These are phyloP conservation scores for Venturia carpophila DNA, from an alignment of 2,329 filamentous ascomycete genomes.

Conservation along the genomic window DNA sequence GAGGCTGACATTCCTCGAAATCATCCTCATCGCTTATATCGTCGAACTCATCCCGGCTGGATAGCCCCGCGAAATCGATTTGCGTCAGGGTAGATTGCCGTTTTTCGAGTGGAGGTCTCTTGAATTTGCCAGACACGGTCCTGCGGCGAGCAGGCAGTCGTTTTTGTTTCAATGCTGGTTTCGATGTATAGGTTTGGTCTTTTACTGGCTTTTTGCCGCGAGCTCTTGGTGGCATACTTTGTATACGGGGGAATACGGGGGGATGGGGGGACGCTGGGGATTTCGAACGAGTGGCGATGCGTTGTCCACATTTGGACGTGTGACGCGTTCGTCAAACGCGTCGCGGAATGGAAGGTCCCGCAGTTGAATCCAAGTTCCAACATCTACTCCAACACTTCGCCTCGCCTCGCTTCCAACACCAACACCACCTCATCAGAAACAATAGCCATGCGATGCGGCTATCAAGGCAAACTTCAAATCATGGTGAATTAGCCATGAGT, in stretches of 20 bases:
- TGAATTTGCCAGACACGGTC: not conserved
- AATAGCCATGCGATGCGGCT: not conserved
- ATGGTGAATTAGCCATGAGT: not conserved
- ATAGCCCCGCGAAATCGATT: not conserved
- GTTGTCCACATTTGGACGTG: not conserved
- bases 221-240: constrained; percentile 11
- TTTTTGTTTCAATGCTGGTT: not conserved
- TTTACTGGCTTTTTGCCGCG: not conserved
- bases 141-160: not conserved
- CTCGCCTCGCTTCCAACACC: not conserved
- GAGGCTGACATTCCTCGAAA: not conserved
- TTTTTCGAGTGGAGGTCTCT: not conserved
- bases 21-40: not conserved
- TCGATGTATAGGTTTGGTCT: constrained; percentile 10
- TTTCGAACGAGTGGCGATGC: not conserved
- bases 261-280: not conserved
- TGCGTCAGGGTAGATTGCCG: constrained; percentile 12
- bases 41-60: not conserved
- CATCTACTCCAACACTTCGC: not conserved
- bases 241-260: not conserved
- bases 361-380: not conserved
- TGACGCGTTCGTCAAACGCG: not conserved
- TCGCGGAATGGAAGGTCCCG: not conserved
- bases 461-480: not conserved
- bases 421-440: no score